These are phyloP conservation scores for Hypocreales sp. DNA, from an alignment of 2,329 filamentous ascomycete species.

Conservation along the genomic window DNA sequence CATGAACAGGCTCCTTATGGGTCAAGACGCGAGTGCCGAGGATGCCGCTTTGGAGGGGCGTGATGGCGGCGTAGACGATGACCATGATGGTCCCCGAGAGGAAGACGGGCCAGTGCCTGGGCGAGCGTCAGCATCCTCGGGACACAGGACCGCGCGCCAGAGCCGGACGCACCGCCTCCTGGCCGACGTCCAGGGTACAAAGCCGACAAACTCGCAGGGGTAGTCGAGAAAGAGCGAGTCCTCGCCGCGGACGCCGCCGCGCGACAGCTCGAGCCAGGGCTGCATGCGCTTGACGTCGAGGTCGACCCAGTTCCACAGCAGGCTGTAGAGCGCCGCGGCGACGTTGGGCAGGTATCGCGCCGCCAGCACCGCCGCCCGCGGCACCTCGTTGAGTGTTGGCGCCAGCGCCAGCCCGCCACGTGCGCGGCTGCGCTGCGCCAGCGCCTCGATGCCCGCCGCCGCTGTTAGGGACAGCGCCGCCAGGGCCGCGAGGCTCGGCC, in stretches of 20 bases:
- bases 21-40: no score
- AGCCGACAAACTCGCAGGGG: constrained; percentile 22
- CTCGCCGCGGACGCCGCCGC: constrained; percentile 24
- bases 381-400: constrained; percentile 12
- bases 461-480: constrained; percentile 21
- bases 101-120: constrained; percentile 2
- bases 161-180: constrained; percentile 17
- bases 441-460: constrained; percentile 21
- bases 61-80: no score
- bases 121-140: background rate
- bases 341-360: constrained; percentile 40
- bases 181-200: constrained; percentile 15
- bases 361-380: constrained; percentile 15
- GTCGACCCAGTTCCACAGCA: constrained; percentile 44
- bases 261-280: constrained; percentile 43
- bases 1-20: constrained; percentile 1
- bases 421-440: constrained; percentile 22
- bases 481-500: constrained; percentile 20
- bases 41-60: no score
- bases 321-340: constrained; percentile 35
- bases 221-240: constrained; percentile 38
- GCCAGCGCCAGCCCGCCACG: constrained; percentile 24
- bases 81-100: constrained; percentile 26
- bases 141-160: background rate
- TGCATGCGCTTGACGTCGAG: constrained; percentile 42